These are phyloP conservation scores for Torulaspora indica DNA, from an alignment of 805 yeast species.

Conservation along the genomic window DNA sequence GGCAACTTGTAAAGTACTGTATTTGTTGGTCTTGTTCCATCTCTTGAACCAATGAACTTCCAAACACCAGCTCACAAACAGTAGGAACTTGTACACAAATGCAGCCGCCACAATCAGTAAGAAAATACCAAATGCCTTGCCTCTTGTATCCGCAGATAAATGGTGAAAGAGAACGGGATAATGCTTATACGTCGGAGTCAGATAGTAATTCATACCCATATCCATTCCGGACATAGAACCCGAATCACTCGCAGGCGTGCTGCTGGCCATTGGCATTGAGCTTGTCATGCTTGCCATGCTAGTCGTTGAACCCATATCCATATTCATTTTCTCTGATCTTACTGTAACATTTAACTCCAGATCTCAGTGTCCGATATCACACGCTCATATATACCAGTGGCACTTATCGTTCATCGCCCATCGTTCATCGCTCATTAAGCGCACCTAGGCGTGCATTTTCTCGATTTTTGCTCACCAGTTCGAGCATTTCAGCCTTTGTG, in stretches of 20 bases:
- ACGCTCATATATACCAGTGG: background rate
- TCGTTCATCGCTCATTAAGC: background rate
- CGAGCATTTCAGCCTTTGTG: background rate
- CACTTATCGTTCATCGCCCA: background rate
- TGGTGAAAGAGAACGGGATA: conserved; percentile 62
- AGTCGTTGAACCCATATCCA: conserved; percentile 6
- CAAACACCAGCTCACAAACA: conserved; percentile 55
- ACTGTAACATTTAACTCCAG: no score
- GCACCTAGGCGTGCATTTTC: conserved; percentile 5
- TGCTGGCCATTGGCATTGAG: conserved; percentile 6
- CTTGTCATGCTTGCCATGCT: conserved; percentile 17
- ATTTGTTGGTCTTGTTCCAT: conserved; percentile 25
- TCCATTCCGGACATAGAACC: conserved; percentile 15
- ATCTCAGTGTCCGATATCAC: background rate
- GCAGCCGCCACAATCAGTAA: conserved; percentile 54
- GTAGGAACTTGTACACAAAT: conserved; percentile 54
- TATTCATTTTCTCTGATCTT: background rate
- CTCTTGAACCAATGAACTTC: conserved; percentile 63
- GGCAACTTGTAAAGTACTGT: conserved; percentile 7
- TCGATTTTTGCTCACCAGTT: conserved; percentile 5
- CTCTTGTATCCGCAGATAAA: conserved; percentile 50
- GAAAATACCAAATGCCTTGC: conserved; percentile 70
- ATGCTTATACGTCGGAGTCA: conserved; percentile 46
- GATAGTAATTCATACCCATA: conserved; percentile 50
- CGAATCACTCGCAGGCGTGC: background rate